phyloP scores from a whole-genome alignment of 1,284 basidiomycete species.

The Cystobasidiaceae sp. region DNA sequence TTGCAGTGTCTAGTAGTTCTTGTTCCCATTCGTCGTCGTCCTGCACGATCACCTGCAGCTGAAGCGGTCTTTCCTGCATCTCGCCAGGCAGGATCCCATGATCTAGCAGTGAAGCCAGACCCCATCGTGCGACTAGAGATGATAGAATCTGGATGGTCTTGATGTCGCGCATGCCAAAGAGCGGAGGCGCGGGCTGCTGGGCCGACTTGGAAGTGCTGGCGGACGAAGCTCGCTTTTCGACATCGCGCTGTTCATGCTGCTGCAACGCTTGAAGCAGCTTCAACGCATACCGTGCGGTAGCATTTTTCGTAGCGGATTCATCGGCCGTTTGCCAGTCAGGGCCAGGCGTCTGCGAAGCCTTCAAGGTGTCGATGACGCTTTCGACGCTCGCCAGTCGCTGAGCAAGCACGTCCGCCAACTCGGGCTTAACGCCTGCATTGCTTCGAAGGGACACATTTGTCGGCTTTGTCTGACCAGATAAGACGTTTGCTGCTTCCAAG shows the following conservation, averaged over 20 bases:
- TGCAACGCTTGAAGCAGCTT: background rate
- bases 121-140: conserved; percentile 37
- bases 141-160: conserved; percentile 34
- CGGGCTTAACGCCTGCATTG: background rate
- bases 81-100: conserved; percentile 21
- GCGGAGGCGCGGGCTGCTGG: conserved; percentile 10
- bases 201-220: conserved; percentile 5
- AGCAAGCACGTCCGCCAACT: conserved; percentile 2
- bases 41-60: conserved; percentile 19
- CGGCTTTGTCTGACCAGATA: conserved; percentile 13
- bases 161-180: conserved; percentile 35
- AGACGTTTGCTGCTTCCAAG: conserved; percentile 2
- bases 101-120: conserved; percentile 7
- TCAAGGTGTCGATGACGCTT: background rate
- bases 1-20: background rate
- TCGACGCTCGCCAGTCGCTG: conserved; percentile 4
- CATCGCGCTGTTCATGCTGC: background rate
- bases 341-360: background rate
- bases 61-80: background rate
- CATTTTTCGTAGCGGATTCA: background rate
- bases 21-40: background rate
- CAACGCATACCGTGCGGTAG: background rate
- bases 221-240: conserved; percentile 2
- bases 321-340: background rate
- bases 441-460: background rate